Evolutionary conservation across 352 stramenopile genomes (phyloP).

Genomic region (Plasmopara viticola): DNA sequence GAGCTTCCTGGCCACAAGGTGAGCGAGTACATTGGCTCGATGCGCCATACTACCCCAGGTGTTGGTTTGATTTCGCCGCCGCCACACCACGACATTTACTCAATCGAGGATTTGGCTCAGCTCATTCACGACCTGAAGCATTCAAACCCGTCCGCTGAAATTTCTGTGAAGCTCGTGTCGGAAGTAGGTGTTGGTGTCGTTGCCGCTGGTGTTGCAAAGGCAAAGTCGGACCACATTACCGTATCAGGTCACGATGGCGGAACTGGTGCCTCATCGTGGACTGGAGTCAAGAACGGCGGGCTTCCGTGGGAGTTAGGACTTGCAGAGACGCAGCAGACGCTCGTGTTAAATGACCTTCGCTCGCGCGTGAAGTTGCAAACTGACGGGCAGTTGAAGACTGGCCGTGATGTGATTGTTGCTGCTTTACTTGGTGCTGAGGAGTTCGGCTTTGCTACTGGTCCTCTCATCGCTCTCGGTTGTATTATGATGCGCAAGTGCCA

Average conservation of each 20-base stretch:
- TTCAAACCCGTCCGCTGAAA: constrained; percentile 89
- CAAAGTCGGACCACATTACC: constrained; percentile 93
- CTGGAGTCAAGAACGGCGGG: constrained; percentile 90
- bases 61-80: constrained; percentile 95
- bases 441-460: constrained; percentile 93
- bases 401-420: constrained; percentile 91
- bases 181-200: constrained; percentile 95
- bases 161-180: constrained; percentile 95
- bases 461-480: constrained; percentile 93
- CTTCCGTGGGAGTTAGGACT: constrained; percentile 95
- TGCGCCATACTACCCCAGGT: constrained; percentile 93
- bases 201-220: constrained; percentile 87
- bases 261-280: constrained; percentile 93
- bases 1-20: constrained; percentile 96
- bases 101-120: constrained; percentile 96
- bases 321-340: constrained; percentile 94
- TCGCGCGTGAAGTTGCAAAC: constrained; percentile 92
- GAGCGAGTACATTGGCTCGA: constrained; percentile 93
- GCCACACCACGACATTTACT: constrained; percentile 98
- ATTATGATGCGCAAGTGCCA: constrained; percentile 98
- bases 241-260: constrained; percentile 94
- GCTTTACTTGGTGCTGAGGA: constrained; percentile 94
- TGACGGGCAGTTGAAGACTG: constrained; percentile 93
- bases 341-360: constrained; percentile 94
- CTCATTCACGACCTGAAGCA: constrained; percentile 98